phyloP scores from a whole-genome alignment of 306 rosid species.

The Cucumis cinereus region DNA sequence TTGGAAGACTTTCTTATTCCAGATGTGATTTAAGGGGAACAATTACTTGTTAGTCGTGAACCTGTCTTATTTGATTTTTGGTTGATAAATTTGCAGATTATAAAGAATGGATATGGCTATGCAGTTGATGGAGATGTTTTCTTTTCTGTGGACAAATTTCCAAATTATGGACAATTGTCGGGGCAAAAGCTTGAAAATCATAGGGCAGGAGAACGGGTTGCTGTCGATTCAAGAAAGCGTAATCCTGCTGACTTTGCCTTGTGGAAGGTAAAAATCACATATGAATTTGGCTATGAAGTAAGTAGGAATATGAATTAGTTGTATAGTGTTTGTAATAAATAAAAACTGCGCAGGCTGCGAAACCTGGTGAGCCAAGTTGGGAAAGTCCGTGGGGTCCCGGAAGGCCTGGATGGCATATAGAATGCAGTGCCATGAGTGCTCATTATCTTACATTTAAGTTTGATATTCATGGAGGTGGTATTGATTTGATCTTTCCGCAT shows the following conservation, averaged over 20 bases:
- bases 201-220: constrained; percentile 92
- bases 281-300: constrained; percentile 6
- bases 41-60: not conserved
- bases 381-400: constrained; percentile 97
- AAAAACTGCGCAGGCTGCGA: constrained; percentile 47
- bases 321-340: constrained; percentile 3
- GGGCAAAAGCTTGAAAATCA: constrained; percentile 73
- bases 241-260: constrained; percentile 87
- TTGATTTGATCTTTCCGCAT: constrained; percentile 91
- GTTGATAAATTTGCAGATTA: constrained; percentile 44
- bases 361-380: constrained; percentile 96
- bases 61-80: not conserved
- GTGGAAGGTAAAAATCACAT: constrained; percentile 61
- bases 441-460: constrained; percentile 62
- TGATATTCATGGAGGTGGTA: constrained; percentile 98
- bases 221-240: constrained; percentile 71
- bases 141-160: constrained; percentile 69
- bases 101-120: constrained; percentile 58
- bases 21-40: not conserved
- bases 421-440: constrained; percentile 99
- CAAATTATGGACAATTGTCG: constrained; percentile 70
- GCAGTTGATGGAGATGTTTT: constrained; percentile 82
- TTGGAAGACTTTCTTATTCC: not conserved
- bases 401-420: constrained; percentile 99
- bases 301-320: not conserved